Base-by-base conservation (phyloP, 805 yeast species). In the Hanseniaspora mollemarum region DNA sequence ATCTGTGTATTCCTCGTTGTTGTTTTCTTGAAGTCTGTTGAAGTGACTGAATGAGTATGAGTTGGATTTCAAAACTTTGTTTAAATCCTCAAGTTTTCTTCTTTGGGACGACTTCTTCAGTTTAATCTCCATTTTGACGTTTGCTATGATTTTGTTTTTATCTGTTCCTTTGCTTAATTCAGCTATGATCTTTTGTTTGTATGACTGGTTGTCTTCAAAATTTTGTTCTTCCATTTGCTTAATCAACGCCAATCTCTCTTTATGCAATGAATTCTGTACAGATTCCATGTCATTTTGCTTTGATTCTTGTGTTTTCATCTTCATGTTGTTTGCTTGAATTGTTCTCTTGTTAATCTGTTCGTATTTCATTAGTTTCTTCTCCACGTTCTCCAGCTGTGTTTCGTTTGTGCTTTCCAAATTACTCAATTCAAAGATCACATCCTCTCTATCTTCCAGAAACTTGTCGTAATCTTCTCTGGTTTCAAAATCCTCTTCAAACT, bases 401-500 rank as follows among this genome's bases (percentile, higher is more conserved):
- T 79, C 78, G 58, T 84, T 76, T 16, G 31, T 35, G 18, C 51
- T 39, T 49, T 78, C 78, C 54, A 92, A 64, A 54, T 84, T 87
- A 25, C 44, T 39, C 39, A 46, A 22, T 18, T 46, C 51, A 68
- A 81, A 87, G 0, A 90, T 77, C 5, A 83, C 77, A 44, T 77
- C 78, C 63, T 92, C 98, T 3, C 88, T 75, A 54, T 80, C 79
- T 59, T 92, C 98, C 49, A 92, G 67, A 61, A 90, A 92, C 56
- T 70, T 71, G 61, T 92, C 87, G 66, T 73, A 88, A 26, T 72
- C 83, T 3, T 72, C 70, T 21, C 81, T 65, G 2, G 61, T 69
- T 3, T 64, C 68, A 60, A 92, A 92, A 57, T 87, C 94, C 36
- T 78, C 79, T 56, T 78, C 76, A 2, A 82, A 78, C 64, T 85